phyloP scores from a whole-genome alignment of 768 basidiomycete species.

The Suillus americanus region DNA sequence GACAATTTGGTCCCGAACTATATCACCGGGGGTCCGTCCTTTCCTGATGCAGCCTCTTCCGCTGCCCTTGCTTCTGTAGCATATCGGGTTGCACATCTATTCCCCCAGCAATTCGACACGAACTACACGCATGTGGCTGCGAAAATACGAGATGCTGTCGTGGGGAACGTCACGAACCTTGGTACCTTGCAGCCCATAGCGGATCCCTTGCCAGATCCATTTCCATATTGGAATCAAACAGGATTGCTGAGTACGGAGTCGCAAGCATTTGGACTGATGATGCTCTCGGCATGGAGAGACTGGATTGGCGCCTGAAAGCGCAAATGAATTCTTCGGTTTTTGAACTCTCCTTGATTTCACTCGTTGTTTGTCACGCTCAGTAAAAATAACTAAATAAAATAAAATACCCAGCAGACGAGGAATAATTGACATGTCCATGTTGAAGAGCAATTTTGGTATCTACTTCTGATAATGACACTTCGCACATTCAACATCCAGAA shows the following conservation, averaged over 20 bases:
- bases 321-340: not conserved
- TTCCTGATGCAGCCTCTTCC: conserved; percentile 37
- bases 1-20: conserved; percentile 38
- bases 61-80: conserved; percentile 26
- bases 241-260: conserved; percentile 19
- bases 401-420: not conserved
- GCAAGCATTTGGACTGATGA: conserved; percentile 20
- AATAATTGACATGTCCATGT: no score
- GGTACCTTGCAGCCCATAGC: conserved; percentile 38
- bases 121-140: conserved; percentile 31
- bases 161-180: conserved; percentile 32
- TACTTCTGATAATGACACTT: not conserved
- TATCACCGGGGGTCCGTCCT: conserved; percentile 27
- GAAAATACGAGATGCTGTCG: conserved; percentile 32
- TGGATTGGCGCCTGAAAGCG: conserved; percentile 3
- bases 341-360: not conserved
- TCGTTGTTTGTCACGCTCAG: not conserved
- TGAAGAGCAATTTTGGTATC: no score
- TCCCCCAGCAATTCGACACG: conserved; percentile 30
- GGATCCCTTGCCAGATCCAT: conserved; percentile 27
- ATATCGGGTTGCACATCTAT: conserved; percentile 26
- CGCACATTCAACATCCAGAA: not conserved
- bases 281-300: conserved; percentile 21
- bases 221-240: conserved; percentile 24
- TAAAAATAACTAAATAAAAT: not conserved